Evolutionary conservation across 257 asterid species (phyloP), one percentile per base, ranked within the genome.

Genomic region (Solanum neorickii): DNA sequence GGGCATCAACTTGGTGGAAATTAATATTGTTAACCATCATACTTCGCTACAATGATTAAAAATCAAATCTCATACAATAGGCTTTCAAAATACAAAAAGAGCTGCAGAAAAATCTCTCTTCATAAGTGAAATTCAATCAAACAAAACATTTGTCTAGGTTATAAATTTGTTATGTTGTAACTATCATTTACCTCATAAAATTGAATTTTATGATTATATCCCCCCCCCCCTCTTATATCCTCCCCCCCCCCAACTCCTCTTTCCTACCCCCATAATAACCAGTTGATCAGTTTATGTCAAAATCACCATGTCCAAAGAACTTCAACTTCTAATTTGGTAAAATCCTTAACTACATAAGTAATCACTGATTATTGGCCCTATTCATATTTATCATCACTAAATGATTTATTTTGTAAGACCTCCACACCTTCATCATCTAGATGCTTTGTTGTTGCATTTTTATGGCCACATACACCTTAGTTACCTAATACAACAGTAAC

Each of bases 391-490:
- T 41, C 44, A 41, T 9, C 44, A 41, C 44, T 41, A 41, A 39
- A 41, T 41, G 11, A 8, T 41, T 41, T 8, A 41, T 41, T 41
- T 8, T 41, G 9, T 41, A 41, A 41, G 44, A 8, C 44, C 35
- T 33, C 35, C 35, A 41, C 11, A 6, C 44, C 44, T 41, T 41
- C 44, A 41, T 41, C 44, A 41, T 41, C 44, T 41, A 9, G 9
- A 9, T 41, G 44, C 44, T 95, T 91, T 95, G 91, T 70, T 94
- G 95, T 92, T 94, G 97, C 98, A 96, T 93, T 93, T 93, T 95
- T 97, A 95, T 93, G 33, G 93, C 93, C 94, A 92, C 91, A 83
- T 93, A 94, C 98, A 94, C 93, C 88, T 95, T 9, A 18, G 7
- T 8, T 16, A 52, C 23, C n/a, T 16, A 8, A 52, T 52, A 56